phyloP scores from a whole-genome alignment of 441 rosid species.

The Aleurites moluccanus region DNA sequence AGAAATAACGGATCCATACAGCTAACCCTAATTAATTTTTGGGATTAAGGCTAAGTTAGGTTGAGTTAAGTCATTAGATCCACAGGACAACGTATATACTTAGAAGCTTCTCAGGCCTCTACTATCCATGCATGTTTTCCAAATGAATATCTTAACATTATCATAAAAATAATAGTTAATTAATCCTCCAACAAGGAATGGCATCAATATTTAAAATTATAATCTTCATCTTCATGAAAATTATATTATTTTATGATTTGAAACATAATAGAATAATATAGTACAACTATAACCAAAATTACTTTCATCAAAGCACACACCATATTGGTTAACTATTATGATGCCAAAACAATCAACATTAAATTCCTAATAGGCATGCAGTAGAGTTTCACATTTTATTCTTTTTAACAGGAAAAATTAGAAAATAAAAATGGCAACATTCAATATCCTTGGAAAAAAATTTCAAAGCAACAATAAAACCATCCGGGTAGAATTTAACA shows the following conservation, averaged over 20 bases:
- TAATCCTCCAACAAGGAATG: not conserved
- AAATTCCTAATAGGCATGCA: no score
- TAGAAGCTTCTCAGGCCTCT: not conserved
- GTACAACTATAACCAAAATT: not conserved
- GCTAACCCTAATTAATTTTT: no score
- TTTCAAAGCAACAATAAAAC: not conserved
- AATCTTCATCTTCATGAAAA: not conserved
- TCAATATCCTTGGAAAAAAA: not conserved
- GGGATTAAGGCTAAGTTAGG: no score
- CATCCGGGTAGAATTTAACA: not conserved
- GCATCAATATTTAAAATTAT: not conserved
- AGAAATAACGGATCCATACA: no score
- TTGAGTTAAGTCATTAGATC: not conserved
- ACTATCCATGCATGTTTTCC: not conserved
- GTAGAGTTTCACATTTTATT: not conserved
- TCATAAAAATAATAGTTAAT: not conserved
- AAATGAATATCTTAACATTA: no score
- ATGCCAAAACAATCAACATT: no score
- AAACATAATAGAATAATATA: not conserved
- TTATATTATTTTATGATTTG: not conserved
- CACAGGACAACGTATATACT: not conserved
- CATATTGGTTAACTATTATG: not conserved
- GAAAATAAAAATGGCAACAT: not conserved
- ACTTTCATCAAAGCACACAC: not conserved
- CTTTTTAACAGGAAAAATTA: not conserved